Percentiles rank a stretch among this genome's conserved stretches.
Evolutionary conservation across 129 eudicot species (phyloP).

Genomic region (Artemisia argyi): DNA sequence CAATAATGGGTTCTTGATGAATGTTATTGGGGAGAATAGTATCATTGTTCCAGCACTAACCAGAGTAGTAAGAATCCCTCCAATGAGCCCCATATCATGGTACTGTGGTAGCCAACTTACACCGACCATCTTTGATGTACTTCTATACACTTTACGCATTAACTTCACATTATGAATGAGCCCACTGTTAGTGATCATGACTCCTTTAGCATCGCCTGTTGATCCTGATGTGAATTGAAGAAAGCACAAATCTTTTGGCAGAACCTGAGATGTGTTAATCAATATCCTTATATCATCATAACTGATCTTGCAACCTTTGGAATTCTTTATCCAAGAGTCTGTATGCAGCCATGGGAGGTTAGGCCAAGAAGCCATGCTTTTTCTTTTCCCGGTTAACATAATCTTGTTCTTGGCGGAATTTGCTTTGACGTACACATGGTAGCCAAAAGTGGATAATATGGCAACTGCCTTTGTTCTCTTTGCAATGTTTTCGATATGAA

Average conservation of each 20-base stretch:
- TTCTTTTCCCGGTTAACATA: conserved; percentile 30
- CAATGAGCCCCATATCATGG: conserved; percentile 55
- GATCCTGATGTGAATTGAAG: conserved; percentile 57
- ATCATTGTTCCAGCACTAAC: conserved; percentile 42
- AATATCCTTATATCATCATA: conserved; percentile 19
- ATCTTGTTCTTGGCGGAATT: conserved; percentile 40
- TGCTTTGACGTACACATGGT: conserved; percentile 42
- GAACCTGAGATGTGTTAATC: conserved; percentile 20
- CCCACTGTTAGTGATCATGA: conserved; percentile 49
- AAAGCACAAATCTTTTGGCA: conserved; percentile 42
- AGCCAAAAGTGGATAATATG: conserved; percentile 41
- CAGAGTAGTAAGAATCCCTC: conserved; percentile 37
- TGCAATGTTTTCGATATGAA: conserved; percentile 48
- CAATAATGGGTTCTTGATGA: conserved; percentile 47
- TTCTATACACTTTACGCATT: conserved; percentile 47
- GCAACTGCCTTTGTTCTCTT: conserved; percentile 43
- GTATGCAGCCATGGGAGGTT: conserved; percentile 50
- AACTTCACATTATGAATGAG: conserved; percentile 48
- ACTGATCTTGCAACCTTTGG: conserved; percentile 12
- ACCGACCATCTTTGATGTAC: conserved; percentile 38
- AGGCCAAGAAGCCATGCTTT: conserved; percentile 39
- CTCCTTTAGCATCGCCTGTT: conserved; percentile 56
- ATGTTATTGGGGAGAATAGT: conserved; percentile 41
- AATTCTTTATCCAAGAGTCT: conserved; percentile 47
- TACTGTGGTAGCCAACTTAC: conserved; percentile 58